These are phyloP conservation scores for Discostella stelligeroides DNA, from an alignment of 108 stramenopile species.

Conservation along the genomic window DNA sequence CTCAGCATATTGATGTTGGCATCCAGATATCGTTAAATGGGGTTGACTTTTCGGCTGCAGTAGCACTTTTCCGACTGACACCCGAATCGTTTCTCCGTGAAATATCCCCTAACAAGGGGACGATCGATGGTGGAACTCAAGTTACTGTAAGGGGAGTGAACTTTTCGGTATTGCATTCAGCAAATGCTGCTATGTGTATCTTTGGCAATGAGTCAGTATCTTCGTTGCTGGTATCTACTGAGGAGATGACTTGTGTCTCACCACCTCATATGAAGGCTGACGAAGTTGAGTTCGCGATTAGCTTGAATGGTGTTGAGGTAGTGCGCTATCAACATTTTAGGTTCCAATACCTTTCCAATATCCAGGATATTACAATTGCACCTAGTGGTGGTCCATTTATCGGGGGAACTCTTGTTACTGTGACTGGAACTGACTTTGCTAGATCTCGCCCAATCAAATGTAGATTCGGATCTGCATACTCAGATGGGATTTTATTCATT, in stretches of 20 bases:
- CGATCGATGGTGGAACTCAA: slow-evolving; percentile 43
- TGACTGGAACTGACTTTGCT: slow-evolving; percentile 31
- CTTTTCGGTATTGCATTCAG: slow-evolving; percentile 7
- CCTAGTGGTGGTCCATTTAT: slow-evolving; percentile 34
- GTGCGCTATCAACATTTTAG: background rate
- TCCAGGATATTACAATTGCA: slow-evolving; percentile 24
- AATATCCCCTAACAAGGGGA: slow-evolving; percentile 31
- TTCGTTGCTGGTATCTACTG: slow-evolving; percentile 21
- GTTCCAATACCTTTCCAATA: slow-evolving; percentile 20
- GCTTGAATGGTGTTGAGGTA: slow-evolving; percentile 35
- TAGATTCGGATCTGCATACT: slow-evolving; percentile 16
- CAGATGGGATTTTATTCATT: slow-evolving; percentile 7
- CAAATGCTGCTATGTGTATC: slow-evolving; percentile 12
- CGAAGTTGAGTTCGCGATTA: slow-evolving; percentile 28
- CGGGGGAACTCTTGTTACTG: slow-evolving; percentile 44
- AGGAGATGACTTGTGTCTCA: slow-evolving; percentile 33
- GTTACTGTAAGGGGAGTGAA: slow-evolving; percentile 32
- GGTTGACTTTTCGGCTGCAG: slow-evolving; percentile 34
- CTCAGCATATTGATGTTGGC: slow-evolving; percentile 2
- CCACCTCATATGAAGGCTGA: slow-evolving; percentile 12
- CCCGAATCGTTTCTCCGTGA: slow-evolving; percentile 15
- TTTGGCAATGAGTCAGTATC: slow-evolving; percentile 28
- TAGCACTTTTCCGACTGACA: slow-evolving; percentile 15
- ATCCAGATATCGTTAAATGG: slow-evolving; percentile 44
- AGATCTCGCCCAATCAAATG: slow-evolving; percentile 18